Evolutionary conservation across 495 filamentous ascomycete genomes (phyloP).

Genomic region (Penicillium longicatenatum): DNA sequence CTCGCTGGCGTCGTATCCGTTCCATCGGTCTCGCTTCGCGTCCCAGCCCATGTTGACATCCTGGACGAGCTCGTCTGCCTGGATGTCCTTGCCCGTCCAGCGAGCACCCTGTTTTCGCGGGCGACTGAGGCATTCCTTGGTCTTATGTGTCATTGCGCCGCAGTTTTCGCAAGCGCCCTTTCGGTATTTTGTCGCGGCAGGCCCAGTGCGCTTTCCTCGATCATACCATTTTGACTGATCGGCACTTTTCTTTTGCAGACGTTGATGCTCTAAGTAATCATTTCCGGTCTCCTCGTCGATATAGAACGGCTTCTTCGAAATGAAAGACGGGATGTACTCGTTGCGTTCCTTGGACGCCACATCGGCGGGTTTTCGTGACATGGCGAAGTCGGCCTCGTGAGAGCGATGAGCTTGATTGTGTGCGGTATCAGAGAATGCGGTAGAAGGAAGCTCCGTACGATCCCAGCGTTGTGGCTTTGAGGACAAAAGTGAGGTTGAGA

Average conservation of each 20-base stretch:
- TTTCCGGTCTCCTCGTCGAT: constrained; percentile 77
- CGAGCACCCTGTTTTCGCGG: constrained; percentile 88
- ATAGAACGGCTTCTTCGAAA: constrained; percentile 98
- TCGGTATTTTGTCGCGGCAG: constrained; percentile 91
- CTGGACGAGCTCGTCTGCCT: constrained; percentile 87
- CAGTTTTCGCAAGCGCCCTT: constrained; percentile 99
- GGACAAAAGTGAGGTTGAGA: background rate
- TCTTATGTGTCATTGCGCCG: constrained; percentile 93
- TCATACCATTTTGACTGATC: constrained; percentile 87
- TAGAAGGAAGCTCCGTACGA: background rate
- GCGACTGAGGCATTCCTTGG: constrained; percentile 87
- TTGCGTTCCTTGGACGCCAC: constrained; percentile 75
- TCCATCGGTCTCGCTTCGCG: constrained; percentile 98
- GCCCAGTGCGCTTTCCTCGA: constrained; percentile 75
- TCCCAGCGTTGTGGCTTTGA: background rate
- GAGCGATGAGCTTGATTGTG: background rate
- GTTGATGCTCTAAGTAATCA: constrained; percentile 97
- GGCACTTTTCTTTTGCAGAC: constrained; percentile 66
- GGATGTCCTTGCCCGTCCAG: constrained; percentile 91
- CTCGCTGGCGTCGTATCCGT: constrained; percentile 89
- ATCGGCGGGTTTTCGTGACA: constrained; percentile 53
- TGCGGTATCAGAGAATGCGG: background rate
- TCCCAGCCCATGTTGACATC: constrained; percentile 90
- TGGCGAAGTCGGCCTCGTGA: constrained; percentile 16
- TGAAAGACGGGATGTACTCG: constrained; percentile 98